Base-by-base conservation (phyloP, 495 filamentous ascomycete genomes). In the Neurospora hispaniola region DNA sequence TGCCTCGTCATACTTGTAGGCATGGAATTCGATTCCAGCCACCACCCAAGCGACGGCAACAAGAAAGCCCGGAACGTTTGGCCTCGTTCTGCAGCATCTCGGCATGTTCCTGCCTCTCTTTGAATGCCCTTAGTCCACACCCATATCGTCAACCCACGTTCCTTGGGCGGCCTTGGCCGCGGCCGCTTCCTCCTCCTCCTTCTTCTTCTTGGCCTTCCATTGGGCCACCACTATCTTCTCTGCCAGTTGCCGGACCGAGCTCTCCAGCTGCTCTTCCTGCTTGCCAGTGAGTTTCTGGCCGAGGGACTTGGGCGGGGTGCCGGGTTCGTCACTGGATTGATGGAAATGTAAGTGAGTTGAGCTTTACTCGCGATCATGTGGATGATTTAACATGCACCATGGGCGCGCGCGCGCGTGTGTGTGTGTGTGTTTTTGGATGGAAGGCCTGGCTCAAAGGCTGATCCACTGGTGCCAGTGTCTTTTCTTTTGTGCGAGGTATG, bases 1-100 rank as follows among this genome's bases (percentile, higher is more conserved):
- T 27, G 85, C 82, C 42, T 90, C 84, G 78, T 98, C 93, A 83
- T 97, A 98, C 70, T 88, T 86, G 83, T 97, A 98, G 1, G 94
- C 95, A 79, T 93, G 93, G 81, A 98, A 98, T 69, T 96, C 96
- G 72, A 97, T 94, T 0, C 96, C 96, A 76, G 98, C 9, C 14
- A 16, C 16, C 42, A 18, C 9, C 18, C 43, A 10, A 9, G n/a
- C n/a, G 43, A 44, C n/a, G 0, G 0, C 23, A 62, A 62, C 23
- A 3, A 12, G 5, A 31, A 62, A 62, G 9, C 12, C 54, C 35
- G 35, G 35, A 38, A 62, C 54, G 54, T 35, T 62, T 62, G 23
- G 54, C 20, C 27, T 35, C 54, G 27, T 62, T 62, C 54, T 31
- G 12, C 27, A 62, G 6, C 54, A 62, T 18, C 27, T 62, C 54